These are phyloP conservation scores for Clavulina sp. DNA, from an alignment of 768 basidiomycete genomes.

Conservation along the genomic window DNA sequence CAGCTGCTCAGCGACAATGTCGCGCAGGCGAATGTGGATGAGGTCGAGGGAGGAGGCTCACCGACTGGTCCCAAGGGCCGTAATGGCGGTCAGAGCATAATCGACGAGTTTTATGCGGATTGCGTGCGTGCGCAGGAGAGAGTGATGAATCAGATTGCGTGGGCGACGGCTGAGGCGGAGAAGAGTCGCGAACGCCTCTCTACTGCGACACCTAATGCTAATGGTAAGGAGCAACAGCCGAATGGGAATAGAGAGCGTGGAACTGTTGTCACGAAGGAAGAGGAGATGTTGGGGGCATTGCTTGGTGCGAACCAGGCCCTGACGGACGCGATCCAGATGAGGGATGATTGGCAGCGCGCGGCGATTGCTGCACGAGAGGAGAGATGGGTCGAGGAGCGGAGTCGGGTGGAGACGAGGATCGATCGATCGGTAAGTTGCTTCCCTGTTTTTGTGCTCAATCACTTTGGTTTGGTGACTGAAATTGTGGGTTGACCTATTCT, in stretches of 20 bases:
- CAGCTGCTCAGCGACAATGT: conserved; percentile 53
- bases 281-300: conserved; percentile 53
- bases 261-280: conserved; percentile 42
- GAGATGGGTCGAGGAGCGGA: conserved; percentile 47
- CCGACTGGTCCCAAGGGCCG: conserved; percentile 37
- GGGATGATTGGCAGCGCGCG: conserved; percentile 60
- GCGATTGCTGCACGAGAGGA: conserved; percentile 36
- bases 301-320: conserved; percentile 60
- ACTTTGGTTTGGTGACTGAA: neutral
- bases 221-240: conserved; percentile 15
- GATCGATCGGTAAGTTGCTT: conserved; percentile 38
- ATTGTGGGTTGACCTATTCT: neutral
- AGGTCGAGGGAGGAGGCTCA: conserved; percentile 30
- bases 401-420: conserved; percentile 47
- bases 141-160: conserved; percentile 72
- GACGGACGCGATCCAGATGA: conserved; percentile 45
- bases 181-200: conserved; percentile 30
- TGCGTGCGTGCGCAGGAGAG: conserved; percentile 72
- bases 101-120: conserved; percentile 65
- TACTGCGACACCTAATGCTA: conserved; percentile 11
- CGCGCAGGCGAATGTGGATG: conserved; percentile 49
- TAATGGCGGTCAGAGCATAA: conserved; percentile 12
- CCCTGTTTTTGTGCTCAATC: neutral
- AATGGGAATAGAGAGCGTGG: conserved; percentile 13
- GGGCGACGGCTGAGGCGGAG: conserved; percentile 74